Evolutionary conservation across 1,284 basidiomycete species (phyloP), one percentile per base, ranked within the genome.

Genomic region (Malassezia sp.): DNA sequence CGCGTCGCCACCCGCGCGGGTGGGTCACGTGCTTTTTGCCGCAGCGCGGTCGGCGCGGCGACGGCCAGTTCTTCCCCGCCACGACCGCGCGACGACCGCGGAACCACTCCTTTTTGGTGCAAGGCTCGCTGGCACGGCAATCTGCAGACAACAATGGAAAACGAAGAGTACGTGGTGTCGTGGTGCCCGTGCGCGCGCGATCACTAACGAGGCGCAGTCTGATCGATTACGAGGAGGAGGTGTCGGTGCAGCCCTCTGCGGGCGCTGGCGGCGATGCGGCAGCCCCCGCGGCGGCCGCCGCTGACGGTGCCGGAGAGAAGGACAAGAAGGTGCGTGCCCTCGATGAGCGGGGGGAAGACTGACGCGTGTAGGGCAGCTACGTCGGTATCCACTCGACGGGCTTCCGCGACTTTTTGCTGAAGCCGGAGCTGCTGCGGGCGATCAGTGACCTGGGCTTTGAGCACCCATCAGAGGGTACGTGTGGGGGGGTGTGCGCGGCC

Each of bases 371-470:
- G 65, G 65, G 63, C 32, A 67, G 65, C 44, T 70, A 70, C 50
- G 67, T 67, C 49, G 67, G 67, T 44, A 65, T 70, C 53, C 67
- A 70, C 55, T 70, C 67, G 39, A 70, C 67, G 32, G 67, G 67
- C 54, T 70, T 70, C 65, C 61, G 67, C 35, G 90, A 96, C 73
- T 96, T 96, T 76, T 76, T 96, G 67, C 76, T 96, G 74, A 96
- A 95, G 77, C 86, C 90, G 51, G 93, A 97, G 73, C 75, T 97
- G 55, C 78, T 97, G 64, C 84, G 93, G 61, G 90, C 93, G 44
- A 97, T 99, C 72, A 91, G 87, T 73, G 93, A 99, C 70, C 77
- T 97, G 36, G 93, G 93, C 75, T 99, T 99, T 71, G 93, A 99
- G 74, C 93, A 99, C 75, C 93, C 93, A 43, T 96, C 91, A 39